Percentiles rank a stretch among this genome's conserved stretches.
Conservation (phyloP, 2,329 filamentous ascomycete species). For the Penicillium sp. region DNA sequence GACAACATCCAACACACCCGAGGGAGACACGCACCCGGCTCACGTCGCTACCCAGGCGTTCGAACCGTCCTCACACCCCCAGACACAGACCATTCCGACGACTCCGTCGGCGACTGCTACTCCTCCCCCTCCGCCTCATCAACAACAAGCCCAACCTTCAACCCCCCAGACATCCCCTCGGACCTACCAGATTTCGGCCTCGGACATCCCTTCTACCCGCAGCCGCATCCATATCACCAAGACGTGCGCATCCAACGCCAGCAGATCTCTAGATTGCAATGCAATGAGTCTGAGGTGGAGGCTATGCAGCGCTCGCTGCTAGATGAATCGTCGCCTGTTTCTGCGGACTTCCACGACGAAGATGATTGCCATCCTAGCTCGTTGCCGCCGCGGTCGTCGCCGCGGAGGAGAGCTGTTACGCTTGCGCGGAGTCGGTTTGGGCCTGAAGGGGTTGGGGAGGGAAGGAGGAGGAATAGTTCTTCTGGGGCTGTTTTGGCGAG, state of each 20-base stretch:
- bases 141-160: slow-evolving; percentile 32
- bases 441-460: slow-evolving; percentile 12
- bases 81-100: slow-evolving; percentile 35
- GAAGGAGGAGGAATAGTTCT: slow-evolving; percentile 31
- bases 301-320: slow-evolving; percentile 24
- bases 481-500: slow-evolving; percentile 24
- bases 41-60: background rate
- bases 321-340: background rate
- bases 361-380: slow-evolving; percentile 42
- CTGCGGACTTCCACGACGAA: slow-evolving; percentile 9
- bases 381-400: slow-evolving; percentile 34
- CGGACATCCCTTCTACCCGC: background rate
- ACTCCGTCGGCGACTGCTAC: slow-evolving; percentile 37
- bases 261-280: slow-evolving; percentile 42
- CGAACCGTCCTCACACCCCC: slow-evolving; percentile 34
- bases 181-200: background rate
- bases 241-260: slow-evolving; percentile 39
- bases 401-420: slow-evolving; percentile 30
- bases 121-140: slow-evolving; percentile 58
- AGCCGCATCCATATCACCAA: slow-evolving; percentile 10
- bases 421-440: slow-evolving; percentile 31
- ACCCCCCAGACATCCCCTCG: slow-evolving; percentile 24
- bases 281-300: slow-evolving; percentile 36
- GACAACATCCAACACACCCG: slow-evolving; percentile 7
- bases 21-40: slow-evolving; percentile 5